Percentiles rank a stretch among this genome's conserved stretches.
These are phyloP conservation scores for Coemansia sp. DNA, from an alignment of 192 early-diverging fungal species.

Conservation along the genomic window DNA sequence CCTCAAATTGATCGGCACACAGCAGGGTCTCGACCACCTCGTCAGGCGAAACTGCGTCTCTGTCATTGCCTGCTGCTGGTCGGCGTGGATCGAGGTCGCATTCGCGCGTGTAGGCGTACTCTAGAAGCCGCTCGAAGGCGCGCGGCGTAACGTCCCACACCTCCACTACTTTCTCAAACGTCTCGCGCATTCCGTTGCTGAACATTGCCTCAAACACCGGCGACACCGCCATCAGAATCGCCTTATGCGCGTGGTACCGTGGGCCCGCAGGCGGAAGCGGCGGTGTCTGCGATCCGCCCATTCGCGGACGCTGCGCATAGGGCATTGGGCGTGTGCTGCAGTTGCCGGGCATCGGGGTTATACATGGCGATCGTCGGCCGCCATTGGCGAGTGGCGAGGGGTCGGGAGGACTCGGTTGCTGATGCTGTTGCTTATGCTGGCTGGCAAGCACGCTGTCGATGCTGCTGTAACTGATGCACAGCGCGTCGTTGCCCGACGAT, in stretches of 20 bases:
- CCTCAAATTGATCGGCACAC: slow-evolving; percentile 52
- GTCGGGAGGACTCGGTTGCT: slow-evolving; percentile 23
- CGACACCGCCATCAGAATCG: slow-evolving; percentile 55
- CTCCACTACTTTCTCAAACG: slow-evolving; percentile 45
- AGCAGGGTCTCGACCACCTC: slow-evolving; percentile 50
- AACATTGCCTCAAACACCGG: slow-evolving; percentile 60
- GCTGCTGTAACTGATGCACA: slow-evolving; percentile 26
- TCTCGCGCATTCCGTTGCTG: slow-evolving; percentile 63
- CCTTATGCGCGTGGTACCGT: slow-evolving; percentile 56
- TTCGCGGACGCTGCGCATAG: slow-evolving; percentile 22
- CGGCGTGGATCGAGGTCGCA: slow-evolving; percentile 26
- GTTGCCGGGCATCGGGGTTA: slow-evolving; percentile 50
- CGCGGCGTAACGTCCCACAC: slow-evolving; percentile 54
- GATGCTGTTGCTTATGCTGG: too few species aligned
- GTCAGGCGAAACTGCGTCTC: slow-evolving; percentile 26
- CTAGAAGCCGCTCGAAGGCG: slow-evolving; percentile 50
- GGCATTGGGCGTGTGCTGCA: slow-evolving; percentile 35
- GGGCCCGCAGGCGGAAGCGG: slow-evolving; percentile 14
- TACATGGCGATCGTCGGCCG: slow-evolving; percentile 18
- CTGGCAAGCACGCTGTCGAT: slow-evolving; percentile 9
- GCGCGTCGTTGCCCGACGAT: slow-evolving; percentile 10
- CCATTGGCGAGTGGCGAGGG: slow-evolving; percentile 14
- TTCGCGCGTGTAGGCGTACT: slow-evolving; percentile 48
- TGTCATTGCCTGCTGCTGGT: background rate
- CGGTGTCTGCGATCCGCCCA: slow-evolving; percentile 10